Percentiles rank a stretch among this genome's conserved stretches.
Conservation (phyloP, 768 basidiomycete genomes). For the Lactarius sp. region DNA sequence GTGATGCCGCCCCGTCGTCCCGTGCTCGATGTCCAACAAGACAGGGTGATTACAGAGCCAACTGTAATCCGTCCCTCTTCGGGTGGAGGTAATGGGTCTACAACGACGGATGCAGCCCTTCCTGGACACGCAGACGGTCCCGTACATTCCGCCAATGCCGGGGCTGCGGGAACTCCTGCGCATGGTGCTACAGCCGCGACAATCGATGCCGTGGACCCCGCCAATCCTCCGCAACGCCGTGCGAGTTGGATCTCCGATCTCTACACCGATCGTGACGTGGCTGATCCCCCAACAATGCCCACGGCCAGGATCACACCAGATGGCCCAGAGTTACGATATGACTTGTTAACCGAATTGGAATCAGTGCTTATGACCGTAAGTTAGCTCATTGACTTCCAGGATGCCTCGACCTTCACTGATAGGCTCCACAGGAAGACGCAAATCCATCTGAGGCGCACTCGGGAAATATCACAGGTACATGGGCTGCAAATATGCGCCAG, state of each 20-base stretch:
- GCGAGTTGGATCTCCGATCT: slow-evolving; percentile 5
- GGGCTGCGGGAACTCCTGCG: not conserved
- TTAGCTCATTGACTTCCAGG: not conserved
- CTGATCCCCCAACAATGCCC: slow-evolving; percentile 1
- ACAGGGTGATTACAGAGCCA: not conserved
- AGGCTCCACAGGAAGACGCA: not conserved
- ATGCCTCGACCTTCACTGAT: not conserved
- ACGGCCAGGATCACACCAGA: not conserved
- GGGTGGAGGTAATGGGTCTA: not conserved
- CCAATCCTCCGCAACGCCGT: not conserved
- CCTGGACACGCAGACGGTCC: not conserved
- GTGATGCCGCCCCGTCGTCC: not conserved
- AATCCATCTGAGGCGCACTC: not conserved
- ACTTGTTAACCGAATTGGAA: not conserved
- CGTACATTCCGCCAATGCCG: not conserved
- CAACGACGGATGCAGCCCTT: not conserved
- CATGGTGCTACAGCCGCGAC: not conserved
- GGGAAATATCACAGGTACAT: slow-evolving; percentile 13
- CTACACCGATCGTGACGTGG: not conserved
- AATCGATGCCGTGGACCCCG: not conserved
- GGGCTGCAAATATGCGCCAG: not conserved
- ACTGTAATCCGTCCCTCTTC: not conserved
- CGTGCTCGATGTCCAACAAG: not conserved
- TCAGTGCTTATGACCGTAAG: not conserved
- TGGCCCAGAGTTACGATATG: not conserved